Evolutionary conservation across 176 grass and related monocot genomes (phyloP).

Genomic region (Tuctoria greenei): DNA sequence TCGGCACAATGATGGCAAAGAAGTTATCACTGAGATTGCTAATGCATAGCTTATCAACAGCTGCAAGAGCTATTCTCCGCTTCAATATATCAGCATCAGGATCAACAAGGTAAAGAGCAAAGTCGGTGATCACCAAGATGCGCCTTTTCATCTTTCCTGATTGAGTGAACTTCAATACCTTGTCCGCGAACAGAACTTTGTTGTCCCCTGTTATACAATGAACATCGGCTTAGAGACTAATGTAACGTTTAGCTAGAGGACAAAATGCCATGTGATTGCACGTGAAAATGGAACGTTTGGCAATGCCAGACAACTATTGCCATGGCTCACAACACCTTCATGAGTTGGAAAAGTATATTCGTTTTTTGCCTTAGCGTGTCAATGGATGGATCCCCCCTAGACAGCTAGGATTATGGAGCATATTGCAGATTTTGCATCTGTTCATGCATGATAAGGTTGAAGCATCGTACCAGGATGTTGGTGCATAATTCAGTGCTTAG

Average conservation of each 20-base stretch:
- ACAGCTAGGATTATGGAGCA: neutral
- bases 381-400: neutral
- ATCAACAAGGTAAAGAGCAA: slow-evolving; percentile 88
- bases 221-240: neutral
- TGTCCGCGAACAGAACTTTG: slow-evolving; percentile 88
- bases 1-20: slow-evolving; percentile 78
- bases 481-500: neutral
- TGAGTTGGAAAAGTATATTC: neutral
- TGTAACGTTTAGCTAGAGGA: slow-evolving; percentile 2
- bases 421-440: neutral
- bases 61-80: slow-evolving; percentile 85
- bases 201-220: slow-evolving; percentile 62
- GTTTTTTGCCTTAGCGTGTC: neutral
- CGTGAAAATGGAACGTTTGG: neutral
- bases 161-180: slow-evolving; percentile 72
- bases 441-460: neutral
- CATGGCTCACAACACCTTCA: neutral
- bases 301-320: neutral
- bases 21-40: slow-evolving; percentile 82
- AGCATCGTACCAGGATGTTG: no score
- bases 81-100: slow-evolving; percentile 86
- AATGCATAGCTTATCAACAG: slow-evolving; percentile 75
- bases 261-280: neutral
- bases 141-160: slow-evolving; percentile 92
- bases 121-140: slow-evolving; percentile 84